Evolutionary conservation across 176 grass and related monocot genomes (phyloP).

Genomic region (Poa annua): DNA sequence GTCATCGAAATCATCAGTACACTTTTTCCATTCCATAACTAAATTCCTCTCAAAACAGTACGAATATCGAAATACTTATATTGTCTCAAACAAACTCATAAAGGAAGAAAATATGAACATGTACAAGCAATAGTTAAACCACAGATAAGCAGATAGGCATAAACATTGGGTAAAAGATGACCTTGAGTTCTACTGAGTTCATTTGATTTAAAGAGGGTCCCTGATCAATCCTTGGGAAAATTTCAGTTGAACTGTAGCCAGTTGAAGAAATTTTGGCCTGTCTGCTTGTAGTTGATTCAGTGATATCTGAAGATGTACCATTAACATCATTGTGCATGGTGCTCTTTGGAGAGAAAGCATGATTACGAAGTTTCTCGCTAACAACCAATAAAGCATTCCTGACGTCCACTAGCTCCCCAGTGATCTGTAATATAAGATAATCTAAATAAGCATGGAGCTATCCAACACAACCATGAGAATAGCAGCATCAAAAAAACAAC

Average conservation of each 20-base stretch:
- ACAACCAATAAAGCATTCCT: slow-evolving; percentile 48
- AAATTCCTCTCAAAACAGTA: not conserved
- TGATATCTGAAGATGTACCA: slow-evolving; percentile 29
- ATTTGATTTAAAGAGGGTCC: slow-evolving; percentile 18
- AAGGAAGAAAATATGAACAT: not conserved
- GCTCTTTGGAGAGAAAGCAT: slow-evolving; percentile 37
- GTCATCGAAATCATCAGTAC: not conserved
- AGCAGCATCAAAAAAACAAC: slow-evolving; percentile 15
- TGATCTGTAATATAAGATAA: slow-evolving; percentile 43
- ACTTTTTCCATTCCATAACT: not conserved
- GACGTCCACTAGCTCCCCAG: slow-evolving; percentile 39
- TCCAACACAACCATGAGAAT: slow-evolving; percentile 5
- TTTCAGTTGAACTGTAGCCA: slow-evolving; percentile 21
- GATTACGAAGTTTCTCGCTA: slow-evolving; percentile 40
- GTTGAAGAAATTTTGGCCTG: slow-evolving; percentile 20
- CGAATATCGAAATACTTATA: not conserved
- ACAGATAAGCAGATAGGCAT: slow-evolving; percentile 10
- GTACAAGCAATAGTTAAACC: not conserved
- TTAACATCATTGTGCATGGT: not conserved
- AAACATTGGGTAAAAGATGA: slow-evolving; percentile 2
- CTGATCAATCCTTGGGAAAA: slow-evolving; percentile 21
- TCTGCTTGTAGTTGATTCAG: slow-evolving; percentile 34
- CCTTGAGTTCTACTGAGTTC: slow-evolving; percentile 37
- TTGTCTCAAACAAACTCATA: not conserved
- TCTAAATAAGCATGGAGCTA: slow-evolving; percentile 21